Conservation (phyloP, 176 grass and related monocot species). For the Panicum miliaceum region DNA sequence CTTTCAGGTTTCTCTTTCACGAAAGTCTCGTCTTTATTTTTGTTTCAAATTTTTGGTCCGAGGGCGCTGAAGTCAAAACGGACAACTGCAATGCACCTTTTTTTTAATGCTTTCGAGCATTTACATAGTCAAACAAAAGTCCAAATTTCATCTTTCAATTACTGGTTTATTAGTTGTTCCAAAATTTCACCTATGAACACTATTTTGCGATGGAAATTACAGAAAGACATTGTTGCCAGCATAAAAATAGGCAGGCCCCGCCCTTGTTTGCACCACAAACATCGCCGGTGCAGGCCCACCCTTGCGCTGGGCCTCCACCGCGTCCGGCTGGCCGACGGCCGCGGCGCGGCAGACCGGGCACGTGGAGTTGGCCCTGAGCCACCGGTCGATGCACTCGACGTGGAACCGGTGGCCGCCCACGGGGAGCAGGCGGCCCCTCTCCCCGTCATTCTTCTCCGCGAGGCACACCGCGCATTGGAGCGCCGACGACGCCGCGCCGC, state of each 20-base stretch:
- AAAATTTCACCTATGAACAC: too few relatives aligned
- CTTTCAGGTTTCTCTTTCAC: background rate
- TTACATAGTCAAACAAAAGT: too few relatives aligned
- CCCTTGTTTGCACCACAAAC: background rate
- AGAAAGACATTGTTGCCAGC: too few relatives aligned
- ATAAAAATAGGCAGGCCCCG: too few relatives aligned
- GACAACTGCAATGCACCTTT: too few relatives aligned
- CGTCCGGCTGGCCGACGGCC: conserved; percentile 1
- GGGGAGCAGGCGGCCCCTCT: conserved; percentile 52
- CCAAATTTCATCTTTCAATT: too few relatives aligned
- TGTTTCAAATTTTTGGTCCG: too few relatives aligned
- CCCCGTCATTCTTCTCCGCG: conserved; percentile 43
- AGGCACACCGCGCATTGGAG: conserved; percentile 71
- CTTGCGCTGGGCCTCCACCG: background rate
- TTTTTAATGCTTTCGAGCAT: too few relatives aligned
- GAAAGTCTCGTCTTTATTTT: background rate
- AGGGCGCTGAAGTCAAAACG: too few relatives aligned
- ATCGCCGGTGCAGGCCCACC: background rate
- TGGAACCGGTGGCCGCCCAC: conserved; percentile 66
- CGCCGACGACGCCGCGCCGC: background rate
- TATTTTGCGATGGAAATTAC: too few relatives aligned
- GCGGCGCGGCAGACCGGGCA: conserved; percentile 61
- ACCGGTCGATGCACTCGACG: conserved; percentile 61
- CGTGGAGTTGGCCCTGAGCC: conserved; percentile 49
- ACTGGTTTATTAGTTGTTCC: too few relatives aligned